These are phyloP conservation scores for Phytophthora boehmeriae DNA, from an alignment of 352 stramenopile genomes.

Conservation along the genomic window DNA sequence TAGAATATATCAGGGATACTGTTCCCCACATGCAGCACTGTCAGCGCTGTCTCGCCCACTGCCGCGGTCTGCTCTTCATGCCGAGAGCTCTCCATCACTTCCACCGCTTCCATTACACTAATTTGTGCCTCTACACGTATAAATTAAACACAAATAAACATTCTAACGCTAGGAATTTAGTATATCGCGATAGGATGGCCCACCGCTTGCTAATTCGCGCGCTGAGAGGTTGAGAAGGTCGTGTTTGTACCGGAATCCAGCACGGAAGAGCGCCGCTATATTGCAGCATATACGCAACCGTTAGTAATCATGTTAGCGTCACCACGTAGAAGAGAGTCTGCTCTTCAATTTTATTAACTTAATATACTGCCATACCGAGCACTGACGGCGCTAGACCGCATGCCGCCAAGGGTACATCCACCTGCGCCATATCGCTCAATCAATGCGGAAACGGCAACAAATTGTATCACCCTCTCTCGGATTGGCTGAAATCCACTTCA, in stretches of 20 bases:
- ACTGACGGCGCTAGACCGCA: slow-evolving; percentile 67
- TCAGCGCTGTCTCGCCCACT: slow-evolving; percentile 47
- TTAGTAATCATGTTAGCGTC: background rate
- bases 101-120: slow-evolving; percentile 40
- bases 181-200: background rate
- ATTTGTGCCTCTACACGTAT: slow-evolving; percentile 46
- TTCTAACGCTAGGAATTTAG: background rate
- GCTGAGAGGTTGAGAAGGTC: slow-evolving; percentile 57
- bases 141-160: background rate
- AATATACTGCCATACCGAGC: slow-evolving; percentile 35
- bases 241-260: slow-evolving; percentile 62
- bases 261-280: slow-evolving; percentile 61
- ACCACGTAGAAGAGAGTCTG: slow-evolving; percentile 1
- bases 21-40: slow-evolving; percentile 48
- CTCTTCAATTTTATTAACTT: background rate
- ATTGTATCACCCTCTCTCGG: background rate
- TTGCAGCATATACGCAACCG: background rate
- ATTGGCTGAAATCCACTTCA: slow-evolving; percentile 5
- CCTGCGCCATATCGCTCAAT: slow-evolving; percentile 18
- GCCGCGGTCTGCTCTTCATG: background rate
- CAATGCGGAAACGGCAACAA: slow-evolving; percentile 6
- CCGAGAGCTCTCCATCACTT: slow-evolving; percentile 31
- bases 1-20: background rate
- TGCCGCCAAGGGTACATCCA: slow-evolving; percentile 47
- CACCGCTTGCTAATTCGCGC: slow-evolving; percentile 66